Evolutionary conservation across 2,329 filamentous ascomycete genomes (phyloP), one percentile per base, ranked within the genome.

Genomic region (Penicillium capsulatum): DNA sequence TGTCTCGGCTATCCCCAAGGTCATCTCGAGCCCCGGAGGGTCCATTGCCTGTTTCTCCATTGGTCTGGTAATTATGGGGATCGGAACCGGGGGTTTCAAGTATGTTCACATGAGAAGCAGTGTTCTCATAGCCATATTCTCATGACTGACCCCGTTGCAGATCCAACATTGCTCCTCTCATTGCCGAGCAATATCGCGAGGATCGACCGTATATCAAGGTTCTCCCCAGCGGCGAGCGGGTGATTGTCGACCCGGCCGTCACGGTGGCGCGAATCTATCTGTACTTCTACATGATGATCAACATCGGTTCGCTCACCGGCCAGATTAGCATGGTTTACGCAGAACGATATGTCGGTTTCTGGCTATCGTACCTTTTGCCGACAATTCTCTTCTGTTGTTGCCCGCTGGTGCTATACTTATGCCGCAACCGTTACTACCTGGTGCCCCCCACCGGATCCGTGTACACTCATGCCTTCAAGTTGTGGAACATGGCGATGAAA

Each of bases 71-170:
- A 74, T 88, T 56, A 77, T 88, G 58, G 83, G 83, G n/a, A 63
- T 86, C 19, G 85, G 85, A 30, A 86, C 84, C 1, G 85, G 85
- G 46, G 83, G 86, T 55, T 88, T 90, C 76, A 91, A 90, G 71
- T 58, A 34, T n/a, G n/a, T n/a, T n/a, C n/a, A n/a, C n/a, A n/a
- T n/a, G n/a, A n/a, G n/a, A 22, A 34, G 7, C 6, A 32, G 7
- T n/a, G n/a, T n/a, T n/a, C n/a, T n/a, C n/a, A n/a, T n/a, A n/a
- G n/a, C n/a, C n/a, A n/a, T n/a, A n/a, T n/a, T n/a, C n/a, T n/a
- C n/a, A n/a, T n/a, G 26, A 22, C 38, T 40, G 17, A 40, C 32
- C 11, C 10, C 13, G 26, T n/a, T 10, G 22, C 26, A 58, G 53
- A 28, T 78, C 82, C 48, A 90, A 90, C 57, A 84, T 90, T 30